A percentile compares a stretch with the other conserved stretches of the same genome.
These are phyloP conservation scores for Colletotrichum lupini DNA, from an alignment of 2,329 filamentous ascomycete genomes.

Conservation along the genomic window DNA sequence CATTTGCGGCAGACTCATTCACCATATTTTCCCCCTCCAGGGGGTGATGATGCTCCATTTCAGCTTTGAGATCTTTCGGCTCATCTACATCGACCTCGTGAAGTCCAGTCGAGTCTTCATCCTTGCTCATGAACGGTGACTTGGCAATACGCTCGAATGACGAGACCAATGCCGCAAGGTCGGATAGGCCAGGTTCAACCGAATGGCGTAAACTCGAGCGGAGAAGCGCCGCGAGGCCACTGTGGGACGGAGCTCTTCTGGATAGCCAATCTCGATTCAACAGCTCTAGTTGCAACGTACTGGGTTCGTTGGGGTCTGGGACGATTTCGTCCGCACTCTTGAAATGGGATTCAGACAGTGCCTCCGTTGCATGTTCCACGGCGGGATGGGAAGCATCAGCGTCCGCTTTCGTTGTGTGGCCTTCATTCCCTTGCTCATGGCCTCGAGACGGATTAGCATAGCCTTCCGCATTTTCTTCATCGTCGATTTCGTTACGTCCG, in stretches of 20 bases:
- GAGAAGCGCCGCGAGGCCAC: slow-evolving; percentile 14
- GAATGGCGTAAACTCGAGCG: slow-evolving; percentile 25
- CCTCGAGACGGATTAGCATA: not conserved
- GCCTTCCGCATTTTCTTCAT: not conserved
- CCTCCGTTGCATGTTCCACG: not conserved
- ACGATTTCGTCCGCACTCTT: not conserved
- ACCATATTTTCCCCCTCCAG: no score
- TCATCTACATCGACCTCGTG: not conserved
- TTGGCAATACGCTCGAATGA: slow-evolving; percentile 43
- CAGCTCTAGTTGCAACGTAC: not conserved
- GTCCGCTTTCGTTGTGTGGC: not conserved
- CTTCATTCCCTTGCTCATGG: not conserved
- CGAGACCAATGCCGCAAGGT: slow-evolving; percentile 44
- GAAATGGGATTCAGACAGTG: not conserved
- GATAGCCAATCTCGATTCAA: not conserved
- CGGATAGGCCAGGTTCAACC: slow-evolving; percentile 40
- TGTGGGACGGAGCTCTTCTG: not conserved
- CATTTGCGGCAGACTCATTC: not conserved
- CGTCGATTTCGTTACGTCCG: not conserved
- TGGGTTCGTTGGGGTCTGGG: not conserved
- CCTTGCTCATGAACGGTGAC: slow-evolving; percentile 37
- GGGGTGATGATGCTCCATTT: not conserved
- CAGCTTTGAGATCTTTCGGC: not conserved
- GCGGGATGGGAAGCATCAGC: not conserved
- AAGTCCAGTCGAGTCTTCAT: slow-evolving; percentile 24